Percentiles rank a stretch among this genome's conserved stretches.
These are phyloP conservation scores for Candida railenensis DNA, from an alignment of 805 yeast genomes.

Conservation along the genomic window DNA sequence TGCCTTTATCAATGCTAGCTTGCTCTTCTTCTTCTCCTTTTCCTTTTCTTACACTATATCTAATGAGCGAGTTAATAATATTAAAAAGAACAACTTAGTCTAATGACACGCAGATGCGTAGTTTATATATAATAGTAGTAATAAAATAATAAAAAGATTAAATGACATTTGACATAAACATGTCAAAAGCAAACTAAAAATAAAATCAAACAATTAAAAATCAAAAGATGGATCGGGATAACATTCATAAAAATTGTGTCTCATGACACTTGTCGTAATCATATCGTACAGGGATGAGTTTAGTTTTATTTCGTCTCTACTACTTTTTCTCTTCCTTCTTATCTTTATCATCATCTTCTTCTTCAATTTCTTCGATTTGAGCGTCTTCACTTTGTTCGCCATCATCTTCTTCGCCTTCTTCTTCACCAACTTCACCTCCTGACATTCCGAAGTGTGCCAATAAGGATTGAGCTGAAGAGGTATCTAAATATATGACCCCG, in stretches of 20 bases:
- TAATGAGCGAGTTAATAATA: not conserved
- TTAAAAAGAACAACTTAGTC: not conserved
- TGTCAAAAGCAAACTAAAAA: not conserved
- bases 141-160: too few relatives aligned
- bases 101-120: not conserved
- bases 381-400: conserved; percentile 33
- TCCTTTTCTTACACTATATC: not conserved
- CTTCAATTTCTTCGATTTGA: conserved; percentile 14
- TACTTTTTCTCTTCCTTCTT: conserved; percentile 3
- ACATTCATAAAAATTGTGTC: not conserved
- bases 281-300: not conserved
- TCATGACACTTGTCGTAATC: not conserved
- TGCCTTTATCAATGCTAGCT: too few relatives aligned
- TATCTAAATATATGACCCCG: conserved; percentile 65
- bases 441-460: conserved; percentile 50
- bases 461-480: conserved; percentile 61
- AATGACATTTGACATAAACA: not conserved
- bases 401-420: conserved; percentile 28
- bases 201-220: not conserved
- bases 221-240: not conserved
- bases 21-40: too few relatives aligned
- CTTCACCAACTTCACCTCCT: conserved; percentile 20
- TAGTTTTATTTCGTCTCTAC: not conserved
- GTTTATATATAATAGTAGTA: not conserved
- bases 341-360: conserved; percentile 10